Percentiles rank a stretch among this genome's conserved stretches.
Evolutionary conservation across 2,329 filamentous ascomycete species (phyloP).

Genomic region (Clonostachys rosea): DNA sequence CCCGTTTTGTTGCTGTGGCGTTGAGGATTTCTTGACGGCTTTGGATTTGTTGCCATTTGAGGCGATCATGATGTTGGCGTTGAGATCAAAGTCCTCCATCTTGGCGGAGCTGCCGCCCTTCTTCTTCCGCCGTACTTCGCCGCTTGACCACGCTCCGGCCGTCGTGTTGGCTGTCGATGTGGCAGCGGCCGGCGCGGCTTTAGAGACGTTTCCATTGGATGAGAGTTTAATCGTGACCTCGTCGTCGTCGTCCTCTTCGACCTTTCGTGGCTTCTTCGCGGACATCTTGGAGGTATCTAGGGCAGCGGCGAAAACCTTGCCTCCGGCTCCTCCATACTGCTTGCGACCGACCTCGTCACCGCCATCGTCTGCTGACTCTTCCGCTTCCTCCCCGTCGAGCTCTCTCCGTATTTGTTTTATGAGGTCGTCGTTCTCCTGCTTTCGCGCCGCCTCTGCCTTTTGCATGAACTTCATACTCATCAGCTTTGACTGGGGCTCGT

Average conservation of each 20-base stretch:
- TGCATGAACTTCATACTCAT: slow-evolving; percentile 93
- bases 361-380: slow-evolving; percentile 46
- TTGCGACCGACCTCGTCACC: slow-evolving; percentile 62
- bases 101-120: slow-evolving; percentile 22
- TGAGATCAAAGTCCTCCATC: slow-evolving; percentile 33
- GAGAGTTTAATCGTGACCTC: slow-evolving; percentile 18
- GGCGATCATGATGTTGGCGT: slow-evolving; percentile 17
- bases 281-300: slow-evolving; percentile 17
- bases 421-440: slow-evolving; percentile 76
- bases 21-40: slow-evolving; percentile 6
- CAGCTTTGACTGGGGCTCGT: slow-evolving; percentile 60
- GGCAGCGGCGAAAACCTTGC: slow-evolving; percentile 21
- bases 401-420: slow-evolving; percentile 66
- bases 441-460: slow-evolving; percentile 74
- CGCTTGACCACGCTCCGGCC: slow-evolving; percentile 35
- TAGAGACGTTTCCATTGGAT: slow-evolving; percentile 5
- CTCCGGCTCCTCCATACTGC: slow-evolving; percentile 53
- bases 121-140: slow-evolving; percentile 26
- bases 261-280: slow-evolving; percentile 17
- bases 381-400: slow-evolving; percentile 57
- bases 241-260: slow-evolving; percentile 16
- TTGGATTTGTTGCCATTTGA: slow-evolving; percentile 2
- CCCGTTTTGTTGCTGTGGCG: slow-evolving; percentile 10
- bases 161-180: slow-evolving; percentile 7
- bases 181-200: slow-evolving; percentile 6